Evolutionary conservation across 768 basidiomycete species (phyloP), one percentile per base, ranked within the genome.

Genomic region (Dioszegia aurantiaca): DNA sequence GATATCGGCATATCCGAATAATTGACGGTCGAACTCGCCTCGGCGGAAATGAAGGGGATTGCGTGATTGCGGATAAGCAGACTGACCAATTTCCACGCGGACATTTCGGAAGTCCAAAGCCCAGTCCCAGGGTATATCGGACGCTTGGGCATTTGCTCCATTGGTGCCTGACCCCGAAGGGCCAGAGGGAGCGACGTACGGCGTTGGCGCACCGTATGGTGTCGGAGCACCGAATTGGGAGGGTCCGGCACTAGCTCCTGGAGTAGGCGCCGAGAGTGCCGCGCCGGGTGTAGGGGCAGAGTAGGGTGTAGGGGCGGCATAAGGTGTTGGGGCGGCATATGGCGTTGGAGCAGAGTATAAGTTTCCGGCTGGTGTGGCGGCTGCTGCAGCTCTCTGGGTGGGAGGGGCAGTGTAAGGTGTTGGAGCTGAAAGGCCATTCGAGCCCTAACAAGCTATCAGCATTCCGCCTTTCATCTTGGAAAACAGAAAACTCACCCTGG

Each of bases 261-360:
- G 80, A 0, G 81, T 81, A 0, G 79, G 78, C 1, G 79, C 79
- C 6, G 74, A 36, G 30, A 49, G 55, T 42, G 66, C 63, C 10
- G 44, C 45, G 11, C 80, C 81, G 0, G 80, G 80, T n/a, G 79
- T 80, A 19, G 63, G 56, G 45, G 59, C 62, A 40, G 54, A 43
- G 43, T 56, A 63, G 1, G 72, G 72, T 5, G 73, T 74, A 6
- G 72, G 73, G 1, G 68, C 69, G 36, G 61, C 61, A 58, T 75
- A 73, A 0, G 73, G 70, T 10, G 74, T 72, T 11, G 75, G 69
- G 2, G 74, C 74, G 2, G 61, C 47, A 79, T 77, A 2, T 16
- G 78, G 80, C 9, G 79, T 72, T 1, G 77, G 65, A 57, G 73
- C 79, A 68, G 65, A 64, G 46, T 60, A 28, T 6, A 16, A 26